Evolutionary conservation across 257 asterid genomes (phyloP).

Genomic region (Jasminum sambac): DNA sequence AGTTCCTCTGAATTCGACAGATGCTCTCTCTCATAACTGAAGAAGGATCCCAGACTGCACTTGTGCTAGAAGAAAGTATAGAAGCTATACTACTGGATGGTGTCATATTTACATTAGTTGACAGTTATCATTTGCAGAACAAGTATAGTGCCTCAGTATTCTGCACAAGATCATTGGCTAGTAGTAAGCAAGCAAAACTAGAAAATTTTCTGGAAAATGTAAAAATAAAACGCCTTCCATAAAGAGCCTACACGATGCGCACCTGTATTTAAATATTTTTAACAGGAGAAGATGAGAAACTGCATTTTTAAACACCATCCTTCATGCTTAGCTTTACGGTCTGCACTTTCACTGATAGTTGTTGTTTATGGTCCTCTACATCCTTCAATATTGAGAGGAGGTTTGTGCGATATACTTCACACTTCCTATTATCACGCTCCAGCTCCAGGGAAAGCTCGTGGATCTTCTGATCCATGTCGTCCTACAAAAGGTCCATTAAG

Average conservation of each 20-base stretch:
- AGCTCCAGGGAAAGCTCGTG: conserved; percentile 59
- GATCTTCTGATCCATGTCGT: conserved; percentile 76
- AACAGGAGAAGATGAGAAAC: conserved; percentile 16
- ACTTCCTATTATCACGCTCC: conserved; percentile 67
- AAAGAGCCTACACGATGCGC: conserved; percentile 5
- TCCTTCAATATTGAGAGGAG: conserved; percentile 83
- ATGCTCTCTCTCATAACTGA: conserved; percentile 8
- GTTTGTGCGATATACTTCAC: conserved; percentile 78
- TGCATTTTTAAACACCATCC: conserved; percentile 48
- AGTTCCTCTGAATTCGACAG: not conserved
- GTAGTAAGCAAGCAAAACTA: not conserved
- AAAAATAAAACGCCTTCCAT: conserved; percentile 13
- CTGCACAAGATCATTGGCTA: conserved; percentile 6
- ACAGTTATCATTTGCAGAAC: conserved; percentile 34
- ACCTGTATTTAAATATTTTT: conserved; percentile 17
- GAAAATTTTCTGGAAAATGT: conserved; percentile 5
- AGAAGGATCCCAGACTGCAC: conserved; percentile 4
- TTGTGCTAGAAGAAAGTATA: conserved; percentile 10
- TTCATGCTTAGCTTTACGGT: conserved; percentile 76
- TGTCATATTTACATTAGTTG: conserved; percentile 33
- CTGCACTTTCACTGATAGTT: conserved; percentile 68
- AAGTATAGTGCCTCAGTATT: conserved; percentile 21
- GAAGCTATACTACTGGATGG: conserved; percentile 6
- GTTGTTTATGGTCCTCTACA: conserved; percentile 84
- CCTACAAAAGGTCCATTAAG: conserved; percentile 44